These are phyloP conservation scores for Oxalis stricta DNA, from an alignment of 441 rosid species.

Conservation along the genomic window DNA sequence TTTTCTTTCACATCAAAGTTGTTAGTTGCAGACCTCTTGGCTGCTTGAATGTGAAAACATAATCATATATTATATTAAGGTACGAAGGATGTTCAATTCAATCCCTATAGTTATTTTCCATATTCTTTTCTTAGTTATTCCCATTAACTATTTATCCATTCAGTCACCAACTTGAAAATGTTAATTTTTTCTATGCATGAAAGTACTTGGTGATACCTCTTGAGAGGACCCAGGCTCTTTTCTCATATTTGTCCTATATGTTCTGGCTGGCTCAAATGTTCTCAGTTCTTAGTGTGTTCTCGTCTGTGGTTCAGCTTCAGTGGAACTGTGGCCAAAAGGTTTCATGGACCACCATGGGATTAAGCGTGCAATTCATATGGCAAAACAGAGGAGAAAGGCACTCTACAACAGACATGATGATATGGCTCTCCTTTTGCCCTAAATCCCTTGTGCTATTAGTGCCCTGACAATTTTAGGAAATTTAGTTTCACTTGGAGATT, in stretches of 20 bases:
- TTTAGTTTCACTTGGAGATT: background rate
- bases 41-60: no score
- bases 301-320: constrained; percentile 50
- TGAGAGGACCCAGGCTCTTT: background rate
- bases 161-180: no score
- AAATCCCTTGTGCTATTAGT: background rate
- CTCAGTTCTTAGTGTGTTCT: constrained; percentile 5
- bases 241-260: background rate
- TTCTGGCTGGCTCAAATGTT: background rate
- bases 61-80: no score
- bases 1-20: constrained; percentile 3
- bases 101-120: background rate
- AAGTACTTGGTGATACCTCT: background rate
- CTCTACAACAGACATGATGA: constrained; percentile 18
- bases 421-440: background rate
- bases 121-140: no score
- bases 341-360: constrained; percentile 86
- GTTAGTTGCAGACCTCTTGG: background rate
- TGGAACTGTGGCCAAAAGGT: constrained; percentile 80
- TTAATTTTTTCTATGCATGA: no score
- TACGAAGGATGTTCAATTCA: background rate
- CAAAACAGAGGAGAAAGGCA: constrained; percentile 64
- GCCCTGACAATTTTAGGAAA: background rate
- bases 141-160: no score
- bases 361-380: constrained; percentile 77